Evolutionary conservation across 495 filamentous ascomycete genomes (phyloP).

Genomic region (Xylaria cubensis): DNA sequence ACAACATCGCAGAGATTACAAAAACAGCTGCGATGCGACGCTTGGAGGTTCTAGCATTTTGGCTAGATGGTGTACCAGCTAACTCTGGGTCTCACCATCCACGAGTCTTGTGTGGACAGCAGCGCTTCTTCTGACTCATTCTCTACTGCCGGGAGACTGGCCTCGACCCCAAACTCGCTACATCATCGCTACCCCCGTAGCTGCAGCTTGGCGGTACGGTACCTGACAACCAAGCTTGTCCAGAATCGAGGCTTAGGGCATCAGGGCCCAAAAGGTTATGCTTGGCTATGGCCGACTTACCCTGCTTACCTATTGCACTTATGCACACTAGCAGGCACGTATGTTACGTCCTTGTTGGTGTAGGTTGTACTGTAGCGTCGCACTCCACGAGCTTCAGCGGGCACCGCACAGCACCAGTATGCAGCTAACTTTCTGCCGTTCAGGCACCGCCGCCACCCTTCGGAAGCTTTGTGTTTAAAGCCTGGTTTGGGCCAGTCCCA

Average conservation of each 20-base stretch:
- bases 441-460: constrained; percentile 32
- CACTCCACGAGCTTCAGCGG: constrained; percentile 29
- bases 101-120: not conserved
- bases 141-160: constrained; percentile 30
- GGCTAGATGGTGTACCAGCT: constrained; percentile 20
- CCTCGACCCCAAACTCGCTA: constrained; percentile 18
- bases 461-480: constrained; percentile 34
- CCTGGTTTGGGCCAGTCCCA: constrained; percentile 30
- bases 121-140: constrained; percentile 14
- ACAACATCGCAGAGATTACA: constrained; percentile 20
- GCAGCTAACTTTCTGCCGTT: constrained; percentile 25
- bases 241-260: constrained; percentile 20
- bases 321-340: constrained; percentile 15
- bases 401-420: constrained; percentile 21
- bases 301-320: constrained; percentile 16
- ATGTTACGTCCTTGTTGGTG: constrained; percentile 17
- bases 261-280: constrained; percentile 13
- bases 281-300: constrained; percentile 11
- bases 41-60: constrained; percentile 20
- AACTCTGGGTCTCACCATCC: constrained; percentile 3
- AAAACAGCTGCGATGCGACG: constrained; percentile 26
- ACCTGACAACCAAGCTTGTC: constrained; percentile 9
- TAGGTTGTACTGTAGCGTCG: constrained; percentile 21
- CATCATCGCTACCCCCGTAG: constrained; percentile 12
- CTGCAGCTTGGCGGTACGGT: constrained; percentile 22